These are phyloP conservation scores for Seiridium cupressi DNA, from an alignment of 2,329 filamentous ascomycete genomes.

Conservation along the genomic window DNA sequence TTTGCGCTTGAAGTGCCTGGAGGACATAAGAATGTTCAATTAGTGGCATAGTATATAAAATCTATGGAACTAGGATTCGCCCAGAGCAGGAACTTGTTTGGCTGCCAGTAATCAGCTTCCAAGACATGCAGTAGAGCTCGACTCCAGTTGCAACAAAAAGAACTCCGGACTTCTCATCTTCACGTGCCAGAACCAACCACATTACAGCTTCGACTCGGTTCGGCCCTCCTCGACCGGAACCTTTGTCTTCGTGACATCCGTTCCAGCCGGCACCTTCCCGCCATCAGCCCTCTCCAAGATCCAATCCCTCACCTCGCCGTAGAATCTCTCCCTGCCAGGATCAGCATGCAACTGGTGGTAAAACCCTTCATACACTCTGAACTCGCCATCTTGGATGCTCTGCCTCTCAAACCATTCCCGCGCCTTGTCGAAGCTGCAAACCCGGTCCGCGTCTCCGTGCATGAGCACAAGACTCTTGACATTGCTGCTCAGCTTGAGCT, in stretches of 20 bases:
- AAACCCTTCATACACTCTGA: slow-evolving; percentile 73
- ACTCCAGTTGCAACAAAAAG: neutral
- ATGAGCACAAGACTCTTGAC: slow-evolving; percentile 67
- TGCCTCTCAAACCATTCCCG: slow-evolving; percentile 61
- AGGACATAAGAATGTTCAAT: too few species aligned
- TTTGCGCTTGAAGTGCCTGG: too few species aligned
- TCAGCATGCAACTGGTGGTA: slow-evolving; percentile 75
- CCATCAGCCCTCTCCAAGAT: slow-evolving; percentile 47
- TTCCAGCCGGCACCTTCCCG: neutral
- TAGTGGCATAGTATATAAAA: too few species aligned
- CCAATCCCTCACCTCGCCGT: slow-evolving; percentile 64
- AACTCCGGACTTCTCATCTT: neutral
- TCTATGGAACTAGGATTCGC: too few species aligned
- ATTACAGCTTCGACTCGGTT: neutral
- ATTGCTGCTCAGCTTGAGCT: slow-evolving; percentile 46
- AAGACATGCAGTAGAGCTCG: neutral
- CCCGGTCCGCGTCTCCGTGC: slow-evolving; percentile 74
- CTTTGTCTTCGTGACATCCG: neutral
- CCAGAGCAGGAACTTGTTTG: too few species aligned
- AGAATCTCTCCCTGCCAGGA: slow-evolving; percentile 50
- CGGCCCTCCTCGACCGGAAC: neutral
- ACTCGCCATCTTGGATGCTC: slow-evolving; percentile 63
- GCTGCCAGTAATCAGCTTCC: neutral
- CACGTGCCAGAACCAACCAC: neutral
- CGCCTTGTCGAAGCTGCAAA: slow-evolving; percentile 64